A percentile compares a stretch with the other conserved stretches of the same genome.
Conservation (phyloP, 352 stramenopile species). For the Pythium periplocum region DNA sequence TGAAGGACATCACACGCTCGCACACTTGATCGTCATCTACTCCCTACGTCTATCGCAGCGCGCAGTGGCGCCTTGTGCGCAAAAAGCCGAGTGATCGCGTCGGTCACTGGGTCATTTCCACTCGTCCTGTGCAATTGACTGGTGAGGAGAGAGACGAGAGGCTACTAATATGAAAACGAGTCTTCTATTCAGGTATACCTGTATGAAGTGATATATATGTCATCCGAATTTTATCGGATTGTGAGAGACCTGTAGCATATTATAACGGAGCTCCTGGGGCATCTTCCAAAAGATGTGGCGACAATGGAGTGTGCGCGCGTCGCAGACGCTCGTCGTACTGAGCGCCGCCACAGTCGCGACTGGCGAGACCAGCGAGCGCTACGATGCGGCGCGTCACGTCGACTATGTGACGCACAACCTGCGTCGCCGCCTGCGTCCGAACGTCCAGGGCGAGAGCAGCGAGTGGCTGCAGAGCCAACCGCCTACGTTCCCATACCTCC, state of each 20-base stretch:
- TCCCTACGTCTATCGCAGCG: too few species aligned
- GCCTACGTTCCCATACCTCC: constrained; percentile 62
- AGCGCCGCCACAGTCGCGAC: constrained; percentile 19
- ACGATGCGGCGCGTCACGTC: constrained; percentile 28
- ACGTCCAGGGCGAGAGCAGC: neutral
- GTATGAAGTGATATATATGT: too few species aligned
- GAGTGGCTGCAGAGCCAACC: constrained; percentile 42
- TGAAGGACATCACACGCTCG: constrained; percentile 73
- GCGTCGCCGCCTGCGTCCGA: constrained; percentile 8
- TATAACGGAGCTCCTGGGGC: too few species aligned
- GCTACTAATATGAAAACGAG: too few species aligned
- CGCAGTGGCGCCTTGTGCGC: too few species aligned
- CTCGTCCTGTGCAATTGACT: too few species aligned
- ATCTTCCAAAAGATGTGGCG: neutral
- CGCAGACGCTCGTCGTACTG: constrained; percentile 20
- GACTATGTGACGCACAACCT: constrained; percentile 39
- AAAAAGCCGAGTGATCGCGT: too few species aligned
- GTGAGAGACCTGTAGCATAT: too few species aligned
- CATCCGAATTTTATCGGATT: too few species aligned
- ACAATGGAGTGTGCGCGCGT: neutral
- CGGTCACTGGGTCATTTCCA: too few species aligned
- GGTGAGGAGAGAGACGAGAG: too few species aligned
- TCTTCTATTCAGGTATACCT: too few species aligned
- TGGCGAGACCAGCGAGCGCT: constrained; percentile 36
- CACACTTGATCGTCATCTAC: neutral